Base-by-base conservation (phyloP, 345 rosid genomes). In the Rhodamnia rubescens region DNA sequence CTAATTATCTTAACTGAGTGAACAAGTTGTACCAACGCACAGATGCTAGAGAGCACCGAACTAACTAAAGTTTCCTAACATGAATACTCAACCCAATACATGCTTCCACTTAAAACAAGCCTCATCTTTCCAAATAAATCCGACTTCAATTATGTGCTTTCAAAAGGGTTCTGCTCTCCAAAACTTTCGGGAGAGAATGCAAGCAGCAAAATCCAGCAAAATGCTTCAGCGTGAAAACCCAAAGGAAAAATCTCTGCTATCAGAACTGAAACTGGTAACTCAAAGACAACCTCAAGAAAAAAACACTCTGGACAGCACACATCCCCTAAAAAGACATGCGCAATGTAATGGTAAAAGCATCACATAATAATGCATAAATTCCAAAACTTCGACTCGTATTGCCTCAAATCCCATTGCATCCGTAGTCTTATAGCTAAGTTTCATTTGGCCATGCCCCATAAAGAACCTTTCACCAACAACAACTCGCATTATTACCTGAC, bases 401-500 rank as follows among this genome's bases (percentile, higher is more conserved):
- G 83, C 58, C 54, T 54, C 26, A 29, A 82, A 52, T 27, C 57
- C 58, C 54, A 51, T 21, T 24, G 40, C 18, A 44, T 13, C 84
- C 84, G n/a, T 6, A 51, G 57, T 32, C 53, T 9, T 27, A 16
- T 11, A n/a, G 11, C 54, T 16, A 49, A 81, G 53, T 27, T 51
- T 44, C 52, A 11, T 27, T 27, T 12, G 36, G 21, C 83, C 83
- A 81, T 14, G 27, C 56, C 84, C 56, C 44, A 40, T 8, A 27
- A n/a, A 29, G 3, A 83, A 20, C 74, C 84, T 82, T 50, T 10
- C 84, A 82, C 44, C 85, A 55, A 55, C 82, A 69, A 61, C 56
- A 86, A 69, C 47, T 69, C 24, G 47, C 80, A 69, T 81, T 74
- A 86, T 94, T 97, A 97, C 99, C 99, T 96, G 98, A 93, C 98